Base-by-base conservation (phyloP, 345 rosid species). In the Citrus cavaleriei region DNA sequence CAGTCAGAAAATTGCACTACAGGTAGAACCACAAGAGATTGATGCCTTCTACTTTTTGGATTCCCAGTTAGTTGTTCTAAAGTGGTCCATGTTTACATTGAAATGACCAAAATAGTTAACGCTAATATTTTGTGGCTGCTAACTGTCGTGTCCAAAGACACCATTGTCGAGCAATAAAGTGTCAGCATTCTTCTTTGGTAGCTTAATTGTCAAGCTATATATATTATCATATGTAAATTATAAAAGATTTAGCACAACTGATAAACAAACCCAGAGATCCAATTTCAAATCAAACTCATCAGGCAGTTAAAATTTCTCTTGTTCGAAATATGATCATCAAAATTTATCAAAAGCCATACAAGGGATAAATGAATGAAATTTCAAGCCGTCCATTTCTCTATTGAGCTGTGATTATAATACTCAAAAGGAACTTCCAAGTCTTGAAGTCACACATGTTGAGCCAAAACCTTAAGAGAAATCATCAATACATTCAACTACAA, bases 41-140 rank as follows among this genome's bases (percentile, higher is more conserved):
- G 72, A 24, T 35, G 32, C 28, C 55, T 76, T 51, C 60, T 35
- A 24, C 51, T 67, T 76, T 68, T 55, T 18, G 58, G 66, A 68
- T 68, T 68, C 79, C 35, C 27, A 55, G 37, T 18, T 57, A 46
- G 28, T 35, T 75, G 25, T 35, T 66, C 54, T 30, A 65, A 68
- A 67, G 79, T 57, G 79, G 79, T 57, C 79, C 73, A 67, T 25
- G 2, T 40, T 67, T 68, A 37, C 27, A 58, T 77, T 67, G 38
- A 35, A 63, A 66, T 51, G 64, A 76, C 24, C 54, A 22, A 22
- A 65, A 34, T 30, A 65, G 73, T 54, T 32, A 49, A 70, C 63
- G 40, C 73, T n/a, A 34, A 38, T 40, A 10, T 55, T 68, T 72
- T 77, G 83, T 72, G 78, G 69, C 46, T 38, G 75, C 6, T 55